These are phyloP conservation scores for Zygnema cylindricum DNA, from an alignment of 139 green algal species.

Conservation along the genomic window DNA sequence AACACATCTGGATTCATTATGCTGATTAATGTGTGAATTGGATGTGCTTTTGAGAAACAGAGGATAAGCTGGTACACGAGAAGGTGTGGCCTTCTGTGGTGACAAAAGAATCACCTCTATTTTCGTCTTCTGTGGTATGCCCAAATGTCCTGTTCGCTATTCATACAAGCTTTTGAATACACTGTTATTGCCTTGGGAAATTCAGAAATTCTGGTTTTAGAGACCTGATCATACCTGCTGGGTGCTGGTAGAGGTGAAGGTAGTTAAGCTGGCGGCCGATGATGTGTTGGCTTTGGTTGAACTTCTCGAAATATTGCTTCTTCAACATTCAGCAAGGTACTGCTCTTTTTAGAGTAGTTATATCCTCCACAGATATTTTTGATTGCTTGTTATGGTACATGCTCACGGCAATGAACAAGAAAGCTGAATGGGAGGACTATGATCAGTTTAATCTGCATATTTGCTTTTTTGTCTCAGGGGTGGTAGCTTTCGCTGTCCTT, in stretches of 20 bases:
- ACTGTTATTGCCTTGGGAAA: neutral
- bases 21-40: no score
- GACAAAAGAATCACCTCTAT: slow-evolving; percentile 54
- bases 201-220: neutral
- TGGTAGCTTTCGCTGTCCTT: no score
- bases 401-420: no score
- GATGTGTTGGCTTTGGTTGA: slow-evolving; percentile 39
- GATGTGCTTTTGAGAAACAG: slow-evolving; percentile 34
- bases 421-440: no score
- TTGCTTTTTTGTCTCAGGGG: no score
- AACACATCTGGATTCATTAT: no score
- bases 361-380: no score
- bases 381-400: no score
- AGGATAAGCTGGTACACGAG: slow-evolving; percentile 60
- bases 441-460: no score
- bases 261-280: slow-evolving; percentile 22
- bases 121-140: slow-evolving; percentile 45
- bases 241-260: slow-evolving; percentile 15
- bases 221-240: neutral
- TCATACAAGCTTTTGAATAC: no score
- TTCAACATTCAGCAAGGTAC: slow-evolving; percentile 32
- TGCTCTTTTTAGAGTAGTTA: neutral
- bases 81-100: slow-evolving; percentile 58
- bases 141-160: neutral
- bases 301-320: slow-evolving; percentile 33